Percentiles rank a stretch among this genome's conserved stretches.
These are phyloP conservation scores for Colletotrichum sansevieriae DNA, from an alignment of 2,329 filamentous ascomycete species.

Conservation along the genomic window DNA sequence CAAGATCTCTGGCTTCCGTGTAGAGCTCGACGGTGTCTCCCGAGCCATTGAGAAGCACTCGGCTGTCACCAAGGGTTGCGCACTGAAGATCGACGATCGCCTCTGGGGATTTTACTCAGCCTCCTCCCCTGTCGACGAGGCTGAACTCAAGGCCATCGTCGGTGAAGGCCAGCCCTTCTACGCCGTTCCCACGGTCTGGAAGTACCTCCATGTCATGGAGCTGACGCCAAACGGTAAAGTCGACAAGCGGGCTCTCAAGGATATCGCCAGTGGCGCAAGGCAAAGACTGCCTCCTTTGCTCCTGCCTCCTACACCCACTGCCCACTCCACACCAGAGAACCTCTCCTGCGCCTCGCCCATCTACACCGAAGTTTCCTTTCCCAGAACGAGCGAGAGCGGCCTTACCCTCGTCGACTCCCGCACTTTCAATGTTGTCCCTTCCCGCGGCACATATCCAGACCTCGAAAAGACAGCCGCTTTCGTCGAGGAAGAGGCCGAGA, in stretches of 20 bases:
- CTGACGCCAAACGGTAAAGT: constrained; percentile 69
- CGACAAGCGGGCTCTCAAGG: constrained; percentile 61
- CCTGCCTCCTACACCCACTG: background rate
- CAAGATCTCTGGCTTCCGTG: constrained; percentile 69
- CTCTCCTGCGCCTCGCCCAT: constrained; percentile 27
- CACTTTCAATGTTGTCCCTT: constrained; percentile 19
- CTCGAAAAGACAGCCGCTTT: constrained; percentile 38
- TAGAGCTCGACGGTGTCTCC: constrained; percentile 71
- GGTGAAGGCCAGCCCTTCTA: constrained; percentile 65
- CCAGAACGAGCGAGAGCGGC: constrained; percentile 32
- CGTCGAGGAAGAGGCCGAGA: constrained; percentile 17
- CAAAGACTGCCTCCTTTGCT: background rate
- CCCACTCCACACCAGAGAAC: constrained; percentile 13
- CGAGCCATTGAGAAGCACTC: constrained; percentile 61
- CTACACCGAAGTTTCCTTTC: constrained; percentile 23
- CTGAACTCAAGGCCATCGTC: constrained; percentile 55
- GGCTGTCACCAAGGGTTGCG: constrained; percentile 61
- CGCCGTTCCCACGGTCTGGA: constrained; percentile 62
- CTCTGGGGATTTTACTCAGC: constrained; percentile 65
- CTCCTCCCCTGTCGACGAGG: constrained; percentile 50
- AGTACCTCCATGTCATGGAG: constrained; percentile 59
- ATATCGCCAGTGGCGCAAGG: constrained; percentile 45
- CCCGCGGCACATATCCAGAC: constrained; percentile 26
- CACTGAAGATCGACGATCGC: constrained; percentile 60
- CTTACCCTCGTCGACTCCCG: constrained; percentile 32